phyloP scores from a whole-genome alignment of 176 grass and related monocot species.

The Saccharum officinarum region DNA sequence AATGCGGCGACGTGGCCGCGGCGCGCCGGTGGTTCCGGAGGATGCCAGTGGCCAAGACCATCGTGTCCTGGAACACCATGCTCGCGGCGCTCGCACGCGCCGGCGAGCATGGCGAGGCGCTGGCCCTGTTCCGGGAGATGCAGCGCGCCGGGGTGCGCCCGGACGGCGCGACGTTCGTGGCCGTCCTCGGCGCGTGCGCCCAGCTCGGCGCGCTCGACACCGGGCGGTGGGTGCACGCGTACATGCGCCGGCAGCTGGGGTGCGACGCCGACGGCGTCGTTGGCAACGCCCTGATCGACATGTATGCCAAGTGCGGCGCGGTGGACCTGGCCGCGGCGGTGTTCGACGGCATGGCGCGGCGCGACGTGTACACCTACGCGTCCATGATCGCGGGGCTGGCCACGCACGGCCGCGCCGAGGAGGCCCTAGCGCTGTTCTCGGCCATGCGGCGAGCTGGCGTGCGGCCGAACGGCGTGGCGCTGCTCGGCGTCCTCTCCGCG shows the following conservation, averaged over 20 bases:
- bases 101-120: conserved; percentile 18
- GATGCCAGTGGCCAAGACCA: conserved; percentile 42
- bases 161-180: conserved; percentile 49
- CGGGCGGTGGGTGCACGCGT: conserved; percentile 70
- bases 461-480: conserved; percentile 59
- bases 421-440: conserved; percentile 51
- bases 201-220: conserved; percentile 57
- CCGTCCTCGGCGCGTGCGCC: conserved; percentile 58
- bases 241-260: background rate
- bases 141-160: conserved; percentile 17
- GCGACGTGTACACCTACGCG: conserved; percentile 71
- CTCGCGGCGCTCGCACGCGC: conserved; percentile 42
- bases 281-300: conserved; percentile 70
- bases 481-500: conserved; percentile 56
- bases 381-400: conserved; percentile 63
- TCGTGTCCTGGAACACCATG: conserved; percentile 80
- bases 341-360: conserved; percentile 45
- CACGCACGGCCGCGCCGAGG: conserved; percentile 50
- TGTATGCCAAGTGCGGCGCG: conserved; percentile 84
- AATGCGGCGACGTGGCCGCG: conserved; percentile 54
- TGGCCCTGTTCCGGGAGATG: conserved; percentile 57
- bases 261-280: conserved; percentile 19
- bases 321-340: conserved; percentile 53
- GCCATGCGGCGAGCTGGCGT: conserved; percentile 49
- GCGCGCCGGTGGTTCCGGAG: conserved; percentile 48